Evolutionary conservation across 495 filamentous ascomycete genomes (phyloP), one percentile per base, ranked within the genome.

Genomic region (Cercophora samala): DNA sequence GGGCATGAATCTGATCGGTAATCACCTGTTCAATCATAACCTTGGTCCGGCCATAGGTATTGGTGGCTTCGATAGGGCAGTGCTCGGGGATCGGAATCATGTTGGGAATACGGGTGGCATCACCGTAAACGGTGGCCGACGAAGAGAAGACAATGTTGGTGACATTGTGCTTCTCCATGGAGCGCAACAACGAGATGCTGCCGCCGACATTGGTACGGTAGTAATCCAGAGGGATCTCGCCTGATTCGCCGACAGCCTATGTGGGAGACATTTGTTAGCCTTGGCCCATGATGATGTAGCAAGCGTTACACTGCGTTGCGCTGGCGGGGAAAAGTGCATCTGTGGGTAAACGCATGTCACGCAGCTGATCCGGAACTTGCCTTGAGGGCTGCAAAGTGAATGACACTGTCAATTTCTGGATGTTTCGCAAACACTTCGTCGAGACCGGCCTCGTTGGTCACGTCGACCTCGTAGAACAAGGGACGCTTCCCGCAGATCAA

Each of bases 21-120:
- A 98, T 98, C 77, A 96, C 87, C 70, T 75, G 85, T 83, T 99
- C 95, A 65, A 97, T 91, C 69, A 88, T 90, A 77, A 90, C 86
- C 84, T 99, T 99, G 63, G 95, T 98, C 77, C 90, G 90, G 42
- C 95, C 95, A 80, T 99, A 99, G 15, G 95, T 92, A 85, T 98
- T 99, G 62, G 94, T 99, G 22, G 95, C 93, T 55, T 91, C 93
- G 69, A 97, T 90, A 55, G 95, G 95, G 85, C 95, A 99, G 74
- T 91, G 81, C 82, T 99, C 95, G 42, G 96, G 95, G 75, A 99
- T 99, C 70, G 95, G 95, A 72, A 99, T 98, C 96, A 99, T 98
- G 83, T 96, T 90, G 71, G 90, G 88, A 80, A 97, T 90, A 77
- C 92, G 92, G 60, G 96, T 99, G 60, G 96, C 95, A 80, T 99